Percentiles rank a stretch among this genome's conserved stretches.
Conservation (phyloP, 2,329 filamentous ascomycete genomes). For the Colletotrichum endophyticum region DNA sequence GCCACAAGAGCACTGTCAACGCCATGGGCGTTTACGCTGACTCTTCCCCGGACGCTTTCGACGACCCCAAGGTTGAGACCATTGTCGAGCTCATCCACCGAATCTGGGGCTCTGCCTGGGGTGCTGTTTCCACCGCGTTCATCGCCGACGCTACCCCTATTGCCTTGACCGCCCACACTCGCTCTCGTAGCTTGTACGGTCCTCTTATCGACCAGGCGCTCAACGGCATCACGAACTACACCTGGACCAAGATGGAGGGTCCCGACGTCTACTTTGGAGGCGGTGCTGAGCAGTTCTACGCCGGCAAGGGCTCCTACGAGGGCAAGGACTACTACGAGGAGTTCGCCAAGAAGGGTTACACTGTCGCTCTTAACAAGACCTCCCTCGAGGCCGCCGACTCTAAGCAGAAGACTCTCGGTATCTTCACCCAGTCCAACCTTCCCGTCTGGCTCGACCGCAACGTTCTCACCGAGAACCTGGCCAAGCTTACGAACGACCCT, state of each 20-base stretch:
- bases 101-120: constrained; percentile 65
- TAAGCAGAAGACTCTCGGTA: constrained; percentile 71
- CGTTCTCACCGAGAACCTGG: constrained; percentile 75
- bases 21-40: constrained; percentile 81
- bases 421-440: constrained; percentile 78
- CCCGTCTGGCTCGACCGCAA: constrained; percentile 89
- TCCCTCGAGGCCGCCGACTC: constrained; percentile 63
- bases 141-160: constrained; percentile 84
- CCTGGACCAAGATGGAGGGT: constrained; percentile 76
- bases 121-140: constrained; percentile 79
- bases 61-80: constrained; percentile 87
- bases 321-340: constrained; percentile 81
- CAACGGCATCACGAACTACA: constrained; percentile 79
- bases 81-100: constrained; percentile 80
- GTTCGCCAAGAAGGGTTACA: constrained; percentile 76
- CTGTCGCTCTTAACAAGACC: constrained; percentile 76
- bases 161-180: constrained; percentile 75
- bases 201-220: constrained; percentile 78
- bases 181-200: constrained; percentile 71
- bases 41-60: constrained; percentile 73
- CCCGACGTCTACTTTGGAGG: constrained; percentile 85
- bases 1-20: constrained; percentile 85
- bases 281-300: constrained; percentile 81
- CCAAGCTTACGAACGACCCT: constrained; percentile 70
- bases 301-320: constrained; percentile 67